phyloP scores from a whole-genome alignment of 2,329 filamentous ascomycete species.

The Karstenula rhodostoma region DNA sequence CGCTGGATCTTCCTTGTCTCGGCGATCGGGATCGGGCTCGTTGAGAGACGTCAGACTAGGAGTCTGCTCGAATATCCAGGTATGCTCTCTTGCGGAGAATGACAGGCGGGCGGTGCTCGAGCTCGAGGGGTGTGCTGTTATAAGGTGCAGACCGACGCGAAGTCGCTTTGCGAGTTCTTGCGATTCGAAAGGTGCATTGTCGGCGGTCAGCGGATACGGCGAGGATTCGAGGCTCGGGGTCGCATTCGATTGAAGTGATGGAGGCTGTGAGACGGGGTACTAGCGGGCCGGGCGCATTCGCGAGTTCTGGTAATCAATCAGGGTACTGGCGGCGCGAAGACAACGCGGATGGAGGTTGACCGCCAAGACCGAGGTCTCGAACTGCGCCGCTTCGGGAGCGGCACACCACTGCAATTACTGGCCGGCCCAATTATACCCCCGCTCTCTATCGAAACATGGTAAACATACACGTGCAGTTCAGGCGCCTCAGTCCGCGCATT shows the following conservation, averaged over 20 bases:
- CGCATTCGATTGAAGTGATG: background rate
- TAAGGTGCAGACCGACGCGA: conserved; percentile 14
- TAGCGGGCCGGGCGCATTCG: conserved; percentile 4
- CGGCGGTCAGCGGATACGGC: background rate
- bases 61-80: background rate
- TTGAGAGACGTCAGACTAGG: background rate
- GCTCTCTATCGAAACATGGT: background rate
- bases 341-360: conserved; percentile 9
- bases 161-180: conserved; percentile 2
- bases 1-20: background rate
- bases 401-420: background rate
- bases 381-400: background rate
- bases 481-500: background rate
- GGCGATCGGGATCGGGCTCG: too few species aligned
- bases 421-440: background rate
- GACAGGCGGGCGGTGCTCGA: background rate
- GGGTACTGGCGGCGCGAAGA: conserved; percentile 1
- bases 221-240: background rate
- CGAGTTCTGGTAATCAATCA: background rate
- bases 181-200: conserved; percentile 8
- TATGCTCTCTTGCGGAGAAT: background rate
- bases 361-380: conserved; percentile 9
- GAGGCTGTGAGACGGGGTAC: background rate
- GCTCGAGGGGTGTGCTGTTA: conserved; percentile 7
- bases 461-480: background rate